A percentile compares a stretch with the other conserved stretches of the same genome.
Conservation (phyloP, 169 alveolate species). For the Eimeria necatrix region DNA sequence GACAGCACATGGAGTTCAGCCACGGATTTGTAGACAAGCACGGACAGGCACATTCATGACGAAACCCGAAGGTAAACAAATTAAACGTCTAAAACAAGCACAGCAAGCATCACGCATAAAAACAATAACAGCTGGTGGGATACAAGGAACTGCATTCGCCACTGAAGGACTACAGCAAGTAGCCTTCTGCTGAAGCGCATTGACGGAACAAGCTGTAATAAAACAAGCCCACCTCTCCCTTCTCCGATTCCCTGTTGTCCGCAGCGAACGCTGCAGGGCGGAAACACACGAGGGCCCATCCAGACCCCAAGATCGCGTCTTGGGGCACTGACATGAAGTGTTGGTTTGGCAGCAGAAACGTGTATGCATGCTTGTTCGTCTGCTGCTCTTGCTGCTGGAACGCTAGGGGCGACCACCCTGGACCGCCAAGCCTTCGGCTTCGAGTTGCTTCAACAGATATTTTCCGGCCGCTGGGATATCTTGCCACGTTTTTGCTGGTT, state of each 20-base stretch:
- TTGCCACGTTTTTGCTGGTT: neutral
- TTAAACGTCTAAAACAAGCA: no score
- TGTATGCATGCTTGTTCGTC: conserved; percentile 26
- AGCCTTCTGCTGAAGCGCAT: neutral
- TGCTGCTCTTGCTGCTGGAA: conserved; percentile 47
- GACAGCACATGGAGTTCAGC: neutral
- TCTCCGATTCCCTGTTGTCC: neutral
- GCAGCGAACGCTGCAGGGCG: conserved; percentile 81
- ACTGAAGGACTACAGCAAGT: no score
- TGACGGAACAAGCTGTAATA: neutral
- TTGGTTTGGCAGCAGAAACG: conserved; percentile 65
- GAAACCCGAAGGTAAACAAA: no score
- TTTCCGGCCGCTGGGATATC: neutral
- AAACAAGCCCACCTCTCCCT: neutral
- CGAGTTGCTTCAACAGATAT: neutral
- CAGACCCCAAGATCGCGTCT: conserved; percentile 74
- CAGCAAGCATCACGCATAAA: no score
- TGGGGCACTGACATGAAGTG: conserved; percentile 81
- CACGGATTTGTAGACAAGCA: no score
- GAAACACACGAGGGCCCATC: conserved; percentile 77
- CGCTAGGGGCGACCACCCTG: neutral
- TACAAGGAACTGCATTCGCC: no score
- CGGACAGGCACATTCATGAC: no score
- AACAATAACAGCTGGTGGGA: no score
- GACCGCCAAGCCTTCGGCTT: neutral